These are phyloP conservation scores for Bocquillonia castaneifolia DNA, from an alignment of 441 rosid genomes.

Conservation along the genomic window DNA sequence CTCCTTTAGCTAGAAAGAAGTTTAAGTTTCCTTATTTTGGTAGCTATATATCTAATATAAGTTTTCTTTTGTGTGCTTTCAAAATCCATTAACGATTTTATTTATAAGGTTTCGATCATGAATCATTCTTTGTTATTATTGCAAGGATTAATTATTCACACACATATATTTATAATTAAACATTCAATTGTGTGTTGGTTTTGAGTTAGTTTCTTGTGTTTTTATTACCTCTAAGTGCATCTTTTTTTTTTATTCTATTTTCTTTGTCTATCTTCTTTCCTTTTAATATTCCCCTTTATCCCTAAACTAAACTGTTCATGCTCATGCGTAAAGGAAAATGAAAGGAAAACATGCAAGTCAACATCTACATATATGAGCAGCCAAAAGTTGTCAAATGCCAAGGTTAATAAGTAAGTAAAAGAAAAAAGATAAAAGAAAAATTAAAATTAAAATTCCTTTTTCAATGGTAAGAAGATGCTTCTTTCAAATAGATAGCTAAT, in stretches of 20 bases:
- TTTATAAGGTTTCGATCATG: too few species aligned
- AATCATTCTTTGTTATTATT: too few species aligned
- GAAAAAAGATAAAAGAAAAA: background rate
- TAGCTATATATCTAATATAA: too few species aligned
- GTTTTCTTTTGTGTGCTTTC: background rate
- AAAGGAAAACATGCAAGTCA: constrained; percentile 38
- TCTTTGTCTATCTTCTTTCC: background rate
- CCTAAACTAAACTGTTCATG: constrained; percentile 9
- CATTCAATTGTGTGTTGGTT: too few species aligned
- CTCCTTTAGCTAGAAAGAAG: too few species aligned
- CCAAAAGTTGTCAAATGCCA: constrained; percentile 27
- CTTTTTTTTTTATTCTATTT: background rate
- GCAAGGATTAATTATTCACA: too few species aligned
- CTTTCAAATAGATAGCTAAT: constrained; percentile 6
- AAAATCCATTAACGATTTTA: too few species aligned
- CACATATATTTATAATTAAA: too few species aligned
- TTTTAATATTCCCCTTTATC: too few species aligned
- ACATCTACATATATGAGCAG: constrained; percentile 20
- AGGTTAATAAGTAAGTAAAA: background rate
- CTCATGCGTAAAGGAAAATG: constrained; percentile 27
- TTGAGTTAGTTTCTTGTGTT: too few species aligned
- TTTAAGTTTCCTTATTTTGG: too few species aligned
- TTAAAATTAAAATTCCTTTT: constrained; percentile 28
- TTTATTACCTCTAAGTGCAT: too few species aligned
- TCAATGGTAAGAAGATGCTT: constrained; percentile 31